Base-by-base conservation (phyloP, 2,329 filamentous ascomycete genomes). In the Cladophialophora chaetospira region DNA sequence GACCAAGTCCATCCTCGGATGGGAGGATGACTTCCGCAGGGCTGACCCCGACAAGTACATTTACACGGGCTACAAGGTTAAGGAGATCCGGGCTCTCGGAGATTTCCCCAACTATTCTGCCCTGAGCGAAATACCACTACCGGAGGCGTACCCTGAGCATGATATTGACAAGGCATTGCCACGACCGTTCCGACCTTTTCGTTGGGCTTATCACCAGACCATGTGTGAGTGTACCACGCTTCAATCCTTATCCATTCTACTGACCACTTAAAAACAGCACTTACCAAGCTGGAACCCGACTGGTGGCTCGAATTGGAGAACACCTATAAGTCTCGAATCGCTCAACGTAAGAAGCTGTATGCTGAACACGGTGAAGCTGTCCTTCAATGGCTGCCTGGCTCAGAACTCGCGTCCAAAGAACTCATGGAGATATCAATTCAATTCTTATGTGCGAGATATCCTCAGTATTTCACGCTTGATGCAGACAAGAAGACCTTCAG, bases 281-380 rank as follows among this genome's bases (percentile, higher is more conserved):
- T 93, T 6, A 86, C 82, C 40, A 95, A 90, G 65, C 75, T 94
- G 71, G 88, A 96, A 60, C 76, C 85, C 0, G 86, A 95, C 68
- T 96, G 87, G 83, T 96, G 91, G 91, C 77, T 96, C n/a, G 91
- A 96, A 72, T 79, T 96, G 1, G 89, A 94, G 64, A 86, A 77
- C 47, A 88, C 83, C 2, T 96, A 96, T 69, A 74, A 73, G 43
- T 66, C 78, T 1, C 83, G 87, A 19, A 86, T 96, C 62, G 77
- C 79, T 4, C 84, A 92, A 68, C 87, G 91, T 15, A 81, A 85
- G 66, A 75, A 73, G 0, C 78, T 95, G 0, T 88, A 85, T 67
- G 75, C 74, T 9, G 74, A 85, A 56, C 78, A 93, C 62, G 84
- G 87, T 1, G 77, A 78, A 8, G 73, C 76, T 3, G 84, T 95